These are phyloP conservation scores for Thelephora ganbajun DNA, from an alignment of 768 basidiomycete genomes.

Conservation along the genomic window DNA sequence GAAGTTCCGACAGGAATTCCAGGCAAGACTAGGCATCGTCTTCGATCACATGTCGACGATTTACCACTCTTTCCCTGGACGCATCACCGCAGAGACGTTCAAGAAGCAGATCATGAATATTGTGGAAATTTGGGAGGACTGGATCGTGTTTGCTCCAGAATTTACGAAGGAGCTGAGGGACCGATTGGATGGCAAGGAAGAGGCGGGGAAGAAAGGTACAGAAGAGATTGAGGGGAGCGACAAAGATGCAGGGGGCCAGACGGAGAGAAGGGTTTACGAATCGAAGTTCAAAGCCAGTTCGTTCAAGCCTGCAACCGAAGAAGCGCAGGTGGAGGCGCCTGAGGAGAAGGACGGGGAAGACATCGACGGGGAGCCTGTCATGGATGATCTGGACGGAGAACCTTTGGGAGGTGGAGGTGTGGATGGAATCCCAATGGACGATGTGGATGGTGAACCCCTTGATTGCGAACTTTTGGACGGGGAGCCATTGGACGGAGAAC, in stretches of 20 bases:
- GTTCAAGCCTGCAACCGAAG: constrained; percentile 48
- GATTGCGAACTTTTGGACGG: too few species aligned
- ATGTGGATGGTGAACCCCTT: constrained; percentile 21
- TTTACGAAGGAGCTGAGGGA: constrained; percentile 61
- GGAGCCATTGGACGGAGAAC: constrained; percentile 23
- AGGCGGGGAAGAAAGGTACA: constrained; percentile 13
- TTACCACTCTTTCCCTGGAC: constrained; percentile 89
- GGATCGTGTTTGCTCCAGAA: constrained; percentile 91
- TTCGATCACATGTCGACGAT: constrained; percentile 93
- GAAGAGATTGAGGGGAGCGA: constrained; percentile 2
- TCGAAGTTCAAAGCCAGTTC: constrained; percentile 68
- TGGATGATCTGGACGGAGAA: constrained; percentile 29
- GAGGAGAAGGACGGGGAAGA: constrained; percentile 27
- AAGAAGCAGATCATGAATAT: constrained; percentile 83
- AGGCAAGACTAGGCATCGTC: constrained; percentile 78
- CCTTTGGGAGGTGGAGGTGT: constrained; percentile 37
- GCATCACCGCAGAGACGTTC: constrained; percentile 94
- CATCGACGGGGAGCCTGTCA: constrained; percentile 36
- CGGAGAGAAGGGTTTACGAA: constrained; percentile 19
- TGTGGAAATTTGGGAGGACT: constrained; percentile 95
- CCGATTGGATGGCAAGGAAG: constrained; percentile 53
- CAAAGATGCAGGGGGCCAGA: constrained; percentile 16
- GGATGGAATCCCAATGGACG: constrained; percentile 17
- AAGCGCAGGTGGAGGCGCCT: constrained; percentile 14
- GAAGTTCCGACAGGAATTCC: constrained; percentile 94